Evolutionary conservation across 75 land plant genomes (phyloP).

Genomic region (Adiantum capillusveneris): DNA sequence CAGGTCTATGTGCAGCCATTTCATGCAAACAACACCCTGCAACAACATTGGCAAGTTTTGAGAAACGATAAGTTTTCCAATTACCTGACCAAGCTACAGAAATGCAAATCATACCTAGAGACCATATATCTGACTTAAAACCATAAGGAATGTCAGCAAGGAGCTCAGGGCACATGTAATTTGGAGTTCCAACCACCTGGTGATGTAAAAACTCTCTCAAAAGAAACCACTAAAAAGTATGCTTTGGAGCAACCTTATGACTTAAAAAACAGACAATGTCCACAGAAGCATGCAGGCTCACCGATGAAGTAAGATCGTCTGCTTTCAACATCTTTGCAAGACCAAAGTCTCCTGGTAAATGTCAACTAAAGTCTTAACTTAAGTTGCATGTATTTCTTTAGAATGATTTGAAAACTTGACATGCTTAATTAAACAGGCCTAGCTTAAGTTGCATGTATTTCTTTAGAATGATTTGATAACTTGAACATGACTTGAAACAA

Average conservation of each 20-base stretch:
- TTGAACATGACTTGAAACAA: background rate
- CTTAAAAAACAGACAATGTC: background rate
- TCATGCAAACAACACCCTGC: conserved; percentile 99
- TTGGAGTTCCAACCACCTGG: conserved; percentile 99
- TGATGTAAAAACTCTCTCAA: no score
- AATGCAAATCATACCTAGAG: conserved; percentile 65
- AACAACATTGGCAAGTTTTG: no score
- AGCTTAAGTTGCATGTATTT: background rate
- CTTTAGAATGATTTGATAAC: background rate
- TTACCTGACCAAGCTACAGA: background rate
- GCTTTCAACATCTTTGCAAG: conserved; percentile 88
- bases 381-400: no score
- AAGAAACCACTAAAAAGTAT: background rate
- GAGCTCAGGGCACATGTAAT: conserved; percentile 99
- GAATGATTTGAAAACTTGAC: no score
- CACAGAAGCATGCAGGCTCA: conserved; percentile 14
- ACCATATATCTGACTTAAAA: conserved; percentile 99
- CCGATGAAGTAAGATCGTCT: conserved; percentile 94
- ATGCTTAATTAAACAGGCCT: no score
- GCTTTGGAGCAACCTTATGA: background rate
- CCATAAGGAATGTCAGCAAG: conserved; percentile 99
- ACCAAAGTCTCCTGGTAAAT: conserved; percentile 86
- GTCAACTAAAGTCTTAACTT: background rate
- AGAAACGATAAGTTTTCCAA: background rate
- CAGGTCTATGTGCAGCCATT: conserved; percentile 98